Conservation (phyloP, 2,329 filamentous ascomycete genomes). For the Claviceps digitariae region DNA sequence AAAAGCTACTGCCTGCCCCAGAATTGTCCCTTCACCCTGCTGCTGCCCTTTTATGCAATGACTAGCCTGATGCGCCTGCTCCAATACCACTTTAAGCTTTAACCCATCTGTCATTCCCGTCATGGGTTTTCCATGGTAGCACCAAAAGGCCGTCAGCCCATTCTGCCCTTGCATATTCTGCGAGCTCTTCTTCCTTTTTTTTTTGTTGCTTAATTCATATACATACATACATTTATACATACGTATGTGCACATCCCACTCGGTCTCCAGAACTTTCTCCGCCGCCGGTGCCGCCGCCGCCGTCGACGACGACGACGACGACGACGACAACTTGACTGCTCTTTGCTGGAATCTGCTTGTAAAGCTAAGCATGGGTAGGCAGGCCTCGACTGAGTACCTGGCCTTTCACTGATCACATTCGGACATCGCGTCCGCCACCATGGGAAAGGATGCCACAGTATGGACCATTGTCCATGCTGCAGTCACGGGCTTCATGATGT, state of each 20-base stretch:
- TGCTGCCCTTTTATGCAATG: slow-evolving; percentile 4
- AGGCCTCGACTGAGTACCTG: neutral
- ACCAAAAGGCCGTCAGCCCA: neutral
- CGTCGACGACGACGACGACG: neutral
- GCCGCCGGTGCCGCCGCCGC: neutral
- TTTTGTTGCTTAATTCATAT: neutral
- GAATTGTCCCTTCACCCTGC: neutral
- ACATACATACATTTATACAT: neutral
- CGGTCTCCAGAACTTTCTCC: neutral
- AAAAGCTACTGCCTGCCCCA: neutral
- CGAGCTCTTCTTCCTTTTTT: neutral
- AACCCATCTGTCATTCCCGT: neutral
- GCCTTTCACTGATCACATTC: neutral
- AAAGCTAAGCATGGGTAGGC: neutral
- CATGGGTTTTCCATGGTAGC: neutral
- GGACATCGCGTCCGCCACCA: neutral
- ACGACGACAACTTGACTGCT: neutral
- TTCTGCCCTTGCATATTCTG: neutral
- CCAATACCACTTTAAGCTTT: neutral
- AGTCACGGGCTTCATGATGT: slow-evolving; percentile 4
- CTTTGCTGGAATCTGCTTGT: neutral
- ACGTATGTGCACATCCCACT: neutral
- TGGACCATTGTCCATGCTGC: slow-evolving; percentile 7
- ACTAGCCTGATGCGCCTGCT: neutral
- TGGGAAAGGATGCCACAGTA: slow-evolving; percentile 1